These are phyloP conservation scores for Metschnikowia colocasiae DNA, from an alignment of 805 yeast species.

Conservation along the genomic window DNA sequence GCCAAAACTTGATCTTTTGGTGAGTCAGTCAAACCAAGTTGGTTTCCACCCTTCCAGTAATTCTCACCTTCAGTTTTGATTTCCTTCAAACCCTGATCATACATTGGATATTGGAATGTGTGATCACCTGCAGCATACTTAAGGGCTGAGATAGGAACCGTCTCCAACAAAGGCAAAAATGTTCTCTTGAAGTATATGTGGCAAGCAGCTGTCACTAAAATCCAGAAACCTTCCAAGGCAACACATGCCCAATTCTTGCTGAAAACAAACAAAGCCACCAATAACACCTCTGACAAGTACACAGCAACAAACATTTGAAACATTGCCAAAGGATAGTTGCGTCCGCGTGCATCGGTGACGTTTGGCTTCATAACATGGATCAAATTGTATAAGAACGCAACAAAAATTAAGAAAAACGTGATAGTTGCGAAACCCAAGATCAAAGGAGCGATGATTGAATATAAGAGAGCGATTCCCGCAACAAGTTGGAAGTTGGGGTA, in stretches of 20 bases:
- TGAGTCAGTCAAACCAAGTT: slow-evolving; percentile 30
- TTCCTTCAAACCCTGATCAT: slow-evolving; percentile 64
- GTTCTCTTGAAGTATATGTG: slow-evolving; percentile 58
- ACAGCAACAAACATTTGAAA: slow-evolving; percentile 70
- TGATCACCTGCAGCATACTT: slow-evolving; percentile 44
- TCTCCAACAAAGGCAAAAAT: slow-evolving; percentile 61
- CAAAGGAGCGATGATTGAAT: slow-evolving; percentile 76
- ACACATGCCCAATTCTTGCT: slow-evolving; percentile 77
- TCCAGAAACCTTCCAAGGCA: slow-evolving; percentile 59
- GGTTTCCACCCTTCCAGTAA: slow-evolving; percentile 44
- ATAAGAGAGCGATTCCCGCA: slow-evolving; percentile 67
- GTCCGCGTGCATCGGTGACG: slow-evolving; percentile 62
- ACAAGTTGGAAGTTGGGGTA: slow-evolving; percentile 78
- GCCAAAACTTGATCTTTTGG: slow-evolving; percentile 16
- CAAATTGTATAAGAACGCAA: slow-evolving; percentile 61
- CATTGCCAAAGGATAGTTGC: slow-evolving; percentile 67
- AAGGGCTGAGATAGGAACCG: slow-evolving; percentile 66
- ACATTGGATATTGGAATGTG: slow-evolving; percentile 50
- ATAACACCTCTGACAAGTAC: slow-evolving; percentile 66
- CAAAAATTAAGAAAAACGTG: slow-evolving; percentile 52
- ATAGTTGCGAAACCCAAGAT: slow-evolving; percentile 63
- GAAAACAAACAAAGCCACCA: slow-evolving; percentile 70
- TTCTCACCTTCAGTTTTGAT: slow-evolving; percentile 49
- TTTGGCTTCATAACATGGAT: slow-evolving; percentile 59
- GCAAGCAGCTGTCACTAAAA: slow-evolving; percentile 53